A percentile compares a stretch with the other conserved stretches of the same genome.
phyloP scores from a whole-genome alignment of 768 basidiomycete species.

The Myochromella boudieri region DNA sequence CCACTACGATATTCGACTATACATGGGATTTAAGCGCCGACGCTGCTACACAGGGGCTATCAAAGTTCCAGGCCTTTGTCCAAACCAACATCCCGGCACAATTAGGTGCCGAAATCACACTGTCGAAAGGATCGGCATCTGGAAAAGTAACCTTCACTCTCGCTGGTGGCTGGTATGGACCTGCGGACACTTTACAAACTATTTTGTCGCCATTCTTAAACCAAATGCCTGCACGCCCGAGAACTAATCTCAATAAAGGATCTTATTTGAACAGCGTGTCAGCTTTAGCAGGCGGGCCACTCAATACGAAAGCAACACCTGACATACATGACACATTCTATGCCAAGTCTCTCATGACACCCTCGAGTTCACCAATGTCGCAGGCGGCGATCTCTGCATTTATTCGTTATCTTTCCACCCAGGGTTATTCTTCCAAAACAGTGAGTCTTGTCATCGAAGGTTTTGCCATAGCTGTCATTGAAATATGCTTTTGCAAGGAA shows the following conservation, averaged over 20 bases:
- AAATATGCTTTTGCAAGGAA: conserved; percentile 17
- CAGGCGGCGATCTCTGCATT: conserved; percentile 28
- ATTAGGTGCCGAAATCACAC: conserved; percentile 33
- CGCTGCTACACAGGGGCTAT: conserved; percentile 29
- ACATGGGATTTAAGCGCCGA: conserved; percentile 33
- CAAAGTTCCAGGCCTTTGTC: conserved; percentile 34
- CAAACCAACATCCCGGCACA: conserved; percentile 31
- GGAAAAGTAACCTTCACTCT: conserved; percentile 31
- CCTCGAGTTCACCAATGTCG: conserved; percentile 27
- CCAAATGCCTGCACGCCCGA: conserved; percentile 12
- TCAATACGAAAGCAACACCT: conserved; percentile 21
- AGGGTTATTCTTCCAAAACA: conserved; percentile 31
- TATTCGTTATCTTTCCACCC: conserved; percentile 31
- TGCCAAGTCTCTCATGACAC: conserved; percentile 33
- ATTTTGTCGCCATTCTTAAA: conserved; percentile 14
- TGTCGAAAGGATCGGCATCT: conserved; percentile 24
- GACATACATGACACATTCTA: conserved; percentile 32
- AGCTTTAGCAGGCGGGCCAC: conserved; percentile 11
- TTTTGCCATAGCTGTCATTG: not conserved
- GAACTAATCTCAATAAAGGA: conserved; percentile 14
- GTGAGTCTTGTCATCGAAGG: conserved; percentile 12
- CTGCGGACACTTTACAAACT: conserved; percentile 4
- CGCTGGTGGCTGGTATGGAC: conserved; percentile 27
- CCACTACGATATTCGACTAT: conserved; percentile 25
- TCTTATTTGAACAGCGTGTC: conserved; percentile 17